These are phyloP conservation scores for Tetraselmis chui DNA, from an alignment of 139 green algal species.

Conservation along the genomic window DNA sequence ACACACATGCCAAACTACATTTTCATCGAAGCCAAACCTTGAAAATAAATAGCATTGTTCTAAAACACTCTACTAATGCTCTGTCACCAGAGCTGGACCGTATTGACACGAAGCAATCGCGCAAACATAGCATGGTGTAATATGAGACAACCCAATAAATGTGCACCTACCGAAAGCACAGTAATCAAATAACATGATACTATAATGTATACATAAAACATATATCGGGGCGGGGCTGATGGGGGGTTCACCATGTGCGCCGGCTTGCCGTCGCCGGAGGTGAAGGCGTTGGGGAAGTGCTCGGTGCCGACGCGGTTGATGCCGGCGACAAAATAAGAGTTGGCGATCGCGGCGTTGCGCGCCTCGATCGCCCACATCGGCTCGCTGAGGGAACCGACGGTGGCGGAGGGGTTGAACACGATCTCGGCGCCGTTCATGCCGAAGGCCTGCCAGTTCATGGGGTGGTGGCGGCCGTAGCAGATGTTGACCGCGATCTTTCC, in stretches of 20 bases:
- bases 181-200: no score
- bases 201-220: no score
- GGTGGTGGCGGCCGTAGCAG: conserved; percentile 96
- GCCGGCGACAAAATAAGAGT: conserved; percentile 64
- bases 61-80: no score
- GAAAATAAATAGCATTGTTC: no score
- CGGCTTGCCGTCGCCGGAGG: conserved; percentile 78
- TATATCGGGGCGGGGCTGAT: no score
- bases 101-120: no score
- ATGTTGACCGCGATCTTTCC: conserved; percentile 93
- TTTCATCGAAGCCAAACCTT: no score
- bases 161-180: no score
- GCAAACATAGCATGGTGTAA: no score
- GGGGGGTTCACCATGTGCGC: conserved; percentile 68
- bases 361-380: conserved; percentile 82
- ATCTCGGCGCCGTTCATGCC: conserved; percentile 94
- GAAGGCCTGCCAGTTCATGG: conserved; percentile 93
- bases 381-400: conserved; percentile 81
- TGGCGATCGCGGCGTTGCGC: conserved; percentile 85
- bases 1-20: no score
- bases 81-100: no score
- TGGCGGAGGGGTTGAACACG: conserved; percentile 95
- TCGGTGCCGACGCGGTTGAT: conserved; percentile 97
- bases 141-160: no score
- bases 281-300: conserved; percentile 90